phyloP scores from a whole-genome alignment of 208 protist species.

The Endotrypanum monterogeii region DNA sequence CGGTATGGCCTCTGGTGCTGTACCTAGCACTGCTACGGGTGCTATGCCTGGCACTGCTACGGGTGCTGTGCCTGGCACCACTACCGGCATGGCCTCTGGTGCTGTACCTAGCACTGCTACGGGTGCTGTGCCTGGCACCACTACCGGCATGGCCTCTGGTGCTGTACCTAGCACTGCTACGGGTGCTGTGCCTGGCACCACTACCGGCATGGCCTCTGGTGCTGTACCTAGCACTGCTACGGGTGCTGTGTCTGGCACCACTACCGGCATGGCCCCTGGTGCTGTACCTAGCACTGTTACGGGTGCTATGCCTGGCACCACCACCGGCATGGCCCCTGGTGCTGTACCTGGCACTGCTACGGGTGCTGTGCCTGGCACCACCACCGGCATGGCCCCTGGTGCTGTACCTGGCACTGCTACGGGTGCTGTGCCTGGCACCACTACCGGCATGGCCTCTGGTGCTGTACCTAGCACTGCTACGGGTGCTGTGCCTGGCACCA shows the following conservation, averaged over 20 bases:
- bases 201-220: not conserved
- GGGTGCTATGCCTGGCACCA: not conserved
- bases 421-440: not conserved
- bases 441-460: not conserved
- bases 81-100: too few relatives aligned
- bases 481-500: not conserved
- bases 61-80: too few relatives aligned
- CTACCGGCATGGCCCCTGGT: too few relatives aligned
- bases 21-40: not conserved
- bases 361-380: not conserved
- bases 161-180: not conserved
- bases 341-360: not conserved
- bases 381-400: too few relatives aligned
- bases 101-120: not conserved
- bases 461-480: not conserved
- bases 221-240: not conserved
- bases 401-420: not conserved
- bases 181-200: not conserved
- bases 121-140: not conserved
- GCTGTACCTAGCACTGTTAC: too few relatives aligned
- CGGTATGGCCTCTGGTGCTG: not conserved
- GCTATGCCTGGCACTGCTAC: too few relatives aligned
- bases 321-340: not conserved
- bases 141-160: not conserved
- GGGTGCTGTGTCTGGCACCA: not conserved